phyloP scores from a whole-genome alignment of 106 monocot species.

The Dendrobium chrysotoxum region DNA sequence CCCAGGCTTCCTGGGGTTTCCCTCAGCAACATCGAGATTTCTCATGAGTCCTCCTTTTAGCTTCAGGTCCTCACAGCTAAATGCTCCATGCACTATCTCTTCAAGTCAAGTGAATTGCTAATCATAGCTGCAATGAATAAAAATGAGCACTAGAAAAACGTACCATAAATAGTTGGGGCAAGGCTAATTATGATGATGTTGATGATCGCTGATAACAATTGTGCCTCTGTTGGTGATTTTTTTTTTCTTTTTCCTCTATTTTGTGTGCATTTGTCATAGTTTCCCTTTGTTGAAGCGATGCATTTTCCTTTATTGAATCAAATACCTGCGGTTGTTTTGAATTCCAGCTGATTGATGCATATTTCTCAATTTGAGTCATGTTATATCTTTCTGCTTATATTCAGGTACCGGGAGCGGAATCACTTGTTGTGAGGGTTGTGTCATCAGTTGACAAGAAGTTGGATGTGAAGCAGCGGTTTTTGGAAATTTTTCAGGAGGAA shows the following conservation, averaged over 20 bases:
- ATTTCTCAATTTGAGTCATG: not conserved
- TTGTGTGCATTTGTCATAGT: not conserved
- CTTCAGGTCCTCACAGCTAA: too few species aligned
- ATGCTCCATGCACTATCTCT: too few species aligned
- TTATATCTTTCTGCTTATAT: not conserved
- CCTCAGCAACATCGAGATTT: too few species aligned
- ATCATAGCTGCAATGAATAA: too few species aligned
- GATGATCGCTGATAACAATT: not conserved
- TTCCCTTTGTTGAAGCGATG: not conserved
- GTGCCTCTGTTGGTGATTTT: not conserved
- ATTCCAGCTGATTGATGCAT: not conserved
- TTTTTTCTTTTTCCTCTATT: not conserved
- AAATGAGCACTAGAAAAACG: not conserved
- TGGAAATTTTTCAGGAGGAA: conserved; percentile 97
- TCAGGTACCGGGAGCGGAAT: conserved; percentile 85
- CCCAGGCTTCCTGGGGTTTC: too few species aligned
- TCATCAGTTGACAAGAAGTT: conserved; percentile 99
- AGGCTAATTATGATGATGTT: not conserved
- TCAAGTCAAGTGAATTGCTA: too few species aligned
- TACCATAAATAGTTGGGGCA: not conserved
- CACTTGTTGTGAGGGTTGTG: conserved; percentile 95
- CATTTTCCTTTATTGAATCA: not conserved
- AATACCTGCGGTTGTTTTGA: not conserved
- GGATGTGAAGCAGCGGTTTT: conserved; percentile 88
- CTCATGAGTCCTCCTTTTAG: too few species aligned